Conservation (phyloP, 2,329 filamentous ascomycete species). For the Lachnellula willkommii region DNA sequence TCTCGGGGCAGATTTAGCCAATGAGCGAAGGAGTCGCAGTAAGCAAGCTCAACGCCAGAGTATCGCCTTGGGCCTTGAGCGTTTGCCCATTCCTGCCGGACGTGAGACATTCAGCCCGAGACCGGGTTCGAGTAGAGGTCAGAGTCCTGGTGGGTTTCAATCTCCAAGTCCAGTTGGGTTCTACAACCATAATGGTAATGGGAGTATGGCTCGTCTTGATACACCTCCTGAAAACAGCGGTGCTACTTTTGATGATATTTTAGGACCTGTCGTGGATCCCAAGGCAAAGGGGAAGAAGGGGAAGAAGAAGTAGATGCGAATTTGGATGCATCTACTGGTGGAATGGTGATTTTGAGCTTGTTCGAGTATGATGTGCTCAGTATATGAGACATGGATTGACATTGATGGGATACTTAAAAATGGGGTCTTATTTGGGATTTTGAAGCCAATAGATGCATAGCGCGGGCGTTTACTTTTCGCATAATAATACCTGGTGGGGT, state of each 20-base stretch:
- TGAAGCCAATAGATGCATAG: no score
- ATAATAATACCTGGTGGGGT: no score
- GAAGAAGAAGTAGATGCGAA: not conserved
- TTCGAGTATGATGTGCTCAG: no score
- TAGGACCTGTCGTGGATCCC: not conserved
- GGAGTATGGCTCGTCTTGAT: not conserved
- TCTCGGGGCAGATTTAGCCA: not conserved
- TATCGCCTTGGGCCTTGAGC: constrained; percentile 28
- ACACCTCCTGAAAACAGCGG: not conserved
- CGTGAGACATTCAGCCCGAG: not conserved
- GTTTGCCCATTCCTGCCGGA: constrained; percentile 20
- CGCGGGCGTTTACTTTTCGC: no score
- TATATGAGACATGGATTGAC: no score
- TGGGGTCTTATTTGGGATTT: no score
- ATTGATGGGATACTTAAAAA: no score
- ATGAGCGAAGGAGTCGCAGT: constrained; percentile 6
- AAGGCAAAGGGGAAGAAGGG: not conserved
- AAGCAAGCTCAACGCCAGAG: constrained; percentile 22
- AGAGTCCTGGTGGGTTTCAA: constrained; percentile 1
- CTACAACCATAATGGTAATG: not conserved
- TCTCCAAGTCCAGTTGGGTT: not conserved
- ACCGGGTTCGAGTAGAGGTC: constrained; percentile 1
- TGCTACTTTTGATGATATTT: constrained; percentile 2
- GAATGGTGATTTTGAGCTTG: no score
- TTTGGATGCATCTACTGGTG: no score